These are phyloP conservation scores for Nigrograna mackinnonii DNA, from an alignment of 2,329 filamentous ascomycete species.

Conservation along the genomic window DNA sequence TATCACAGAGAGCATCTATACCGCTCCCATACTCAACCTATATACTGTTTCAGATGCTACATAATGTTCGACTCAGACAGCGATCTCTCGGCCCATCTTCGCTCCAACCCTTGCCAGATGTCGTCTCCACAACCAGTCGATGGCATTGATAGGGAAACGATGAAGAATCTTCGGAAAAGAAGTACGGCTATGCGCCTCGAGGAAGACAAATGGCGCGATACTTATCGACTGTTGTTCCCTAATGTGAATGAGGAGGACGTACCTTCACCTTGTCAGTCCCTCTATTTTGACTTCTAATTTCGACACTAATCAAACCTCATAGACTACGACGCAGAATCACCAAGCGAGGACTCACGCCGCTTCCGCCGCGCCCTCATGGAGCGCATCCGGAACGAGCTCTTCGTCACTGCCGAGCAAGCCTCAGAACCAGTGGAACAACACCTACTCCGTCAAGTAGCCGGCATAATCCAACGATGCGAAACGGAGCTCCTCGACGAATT, in stretches of 20 bases:
- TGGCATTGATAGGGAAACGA: conserved; percentile 42
- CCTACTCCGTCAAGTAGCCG: conserved; percentile 27
- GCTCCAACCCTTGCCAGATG: conserved; percentile 25
- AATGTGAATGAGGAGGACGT: conserved; percentile 25
- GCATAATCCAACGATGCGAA: conserved; percentile 31
- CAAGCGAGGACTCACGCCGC: conserved; percentile 24
- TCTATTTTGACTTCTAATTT: conserved; percentile 1
- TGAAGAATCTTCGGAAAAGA: conserved; percentile 39
- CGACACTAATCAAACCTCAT: not conserved
- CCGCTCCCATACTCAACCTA: conserved; percentile 41
- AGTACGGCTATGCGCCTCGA: conserved; percentile 33
- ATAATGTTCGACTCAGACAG: conserved; percentile 36
- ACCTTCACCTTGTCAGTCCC: conserved; percentile 39
- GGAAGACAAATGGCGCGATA: conserved; percentile 43
- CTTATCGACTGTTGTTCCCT: conserved; percentile 44
- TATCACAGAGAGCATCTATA: conserved; percentile 41
- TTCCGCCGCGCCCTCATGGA: conserved; percentile 40
- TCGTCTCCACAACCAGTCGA: conserved; percentile 30
- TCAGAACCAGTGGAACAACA: conserved; percentile 23
- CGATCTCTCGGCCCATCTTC: conserved; percentile 36
- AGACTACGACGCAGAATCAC: conserved; percentile 40
- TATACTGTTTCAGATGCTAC: conserved; percentile 44
- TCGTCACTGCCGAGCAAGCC: conserved; percentile 20
- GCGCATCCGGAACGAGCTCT: conserved; percentile 35
- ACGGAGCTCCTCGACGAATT: conserved; percentile 22